Evolutionary conservation across 495 filamentous ascomycete species (phyloP).

Genomic region (Lasiosphaeris hirsuta): DNA sequence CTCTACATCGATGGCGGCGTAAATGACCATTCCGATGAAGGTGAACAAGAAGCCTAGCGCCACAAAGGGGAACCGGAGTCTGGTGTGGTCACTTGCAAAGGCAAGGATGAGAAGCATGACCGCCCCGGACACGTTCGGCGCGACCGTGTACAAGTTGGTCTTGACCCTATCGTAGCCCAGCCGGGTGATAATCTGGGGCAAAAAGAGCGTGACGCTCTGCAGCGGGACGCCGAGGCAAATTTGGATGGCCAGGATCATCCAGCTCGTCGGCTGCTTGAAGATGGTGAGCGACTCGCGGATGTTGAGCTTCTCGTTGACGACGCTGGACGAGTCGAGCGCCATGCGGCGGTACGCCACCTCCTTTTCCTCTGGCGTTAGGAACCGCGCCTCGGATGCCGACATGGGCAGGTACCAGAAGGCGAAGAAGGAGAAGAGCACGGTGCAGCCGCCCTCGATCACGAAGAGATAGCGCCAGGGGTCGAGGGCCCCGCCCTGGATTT

Average conservation of each 20-base stretch:
- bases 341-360: constrained; percentile 70
- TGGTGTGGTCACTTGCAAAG: constrained; percentile 60
- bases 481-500: constrained; percentile 52
- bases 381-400: constrained; percentile 59
- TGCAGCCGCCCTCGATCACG: constrained; percentile 63
- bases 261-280: constrained; percentile 61
- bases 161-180: constrained; percentile 62
- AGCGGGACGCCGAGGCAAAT: constrained; percentile 75
- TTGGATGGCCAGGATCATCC: constrained; percentile 64
- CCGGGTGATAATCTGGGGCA: constrained; percentile 68
- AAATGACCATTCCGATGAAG: constrained; percentile 73
- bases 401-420: constrained; percentile 69
- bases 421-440: constrained; percentile 62
- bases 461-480: constrained; percentile 72
- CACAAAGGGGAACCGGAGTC: constrained; percentile 71
- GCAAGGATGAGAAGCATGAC: constrained; percentile 67
- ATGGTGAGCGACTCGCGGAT: constrained; percentile 62
- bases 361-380: constrained; percentile 63
- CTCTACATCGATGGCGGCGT: constrained; percentile 63
- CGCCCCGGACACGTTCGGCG: constrained; percentile 66
- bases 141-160: constrained; percentile 76
- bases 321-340: constrained; percentile 66
- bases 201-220: constrained; percentile 65
- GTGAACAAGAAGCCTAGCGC: constrained; percentile 70
- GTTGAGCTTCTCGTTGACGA: constrained; percentile 68